phyloP scores from a whole-genome alignment of 768 basidiomycete genomes.

The Grammothele lineata region DNA sequence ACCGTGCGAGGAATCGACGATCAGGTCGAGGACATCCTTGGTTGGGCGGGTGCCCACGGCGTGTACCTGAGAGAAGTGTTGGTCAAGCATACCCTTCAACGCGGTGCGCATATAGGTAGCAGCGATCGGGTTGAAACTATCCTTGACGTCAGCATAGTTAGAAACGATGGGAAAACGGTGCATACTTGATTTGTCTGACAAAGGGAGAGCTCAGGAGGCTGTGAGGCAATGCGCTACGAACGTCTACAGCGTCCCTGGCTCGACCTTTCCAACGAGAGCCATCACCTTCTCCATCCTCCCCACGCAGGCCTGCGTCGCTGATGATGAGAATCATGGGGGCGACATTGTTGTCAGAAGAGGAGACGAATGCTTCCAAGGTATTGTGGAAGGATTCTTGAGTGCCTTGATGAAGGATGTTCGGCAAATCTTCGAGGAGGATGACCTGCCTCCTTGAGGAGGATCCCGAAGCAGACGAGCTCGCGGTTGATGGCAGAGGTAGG shows the following conservation, averaged over 20 bases:
- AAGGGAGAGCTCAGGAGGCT: slow-evolving; percentile 67
- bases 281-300: slow-evolving; percentile 50
- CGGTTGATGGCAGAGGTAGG: not conserved
- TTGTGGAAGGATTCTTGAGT: slow-evolving; percentile 73
- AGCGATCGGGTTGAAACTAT: slow-evolving; percentile 82
- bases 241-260: slow-evolving; percentile 55
- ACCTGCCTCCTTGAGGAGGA: slow-evolving; percentile 39
- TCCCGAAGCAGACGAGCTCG: slow-evolving; percentile 4
- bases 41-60: slow-evolving; percentile 37
- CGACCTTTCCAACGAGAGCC: slow-evolving; percentile 38
- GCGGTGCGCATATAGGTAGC: slow-evolving; percentile 80
- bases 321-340: slow-evolving; percentile 79
- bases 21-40: slow-evolving; percentile 65
- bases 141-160: not conserved
- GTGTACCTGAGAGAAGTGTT: slow-evolving; percentile 38
- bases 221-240: slow-evolving; percentile 66
- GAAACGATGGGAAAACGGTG: slow-evolving; percentile 7
- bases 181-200: slow-evolving; percentile 77
- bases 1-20: slow-evolving; percentile 79
- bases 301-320: slow-evolving; percentile 78
- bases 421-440: slow-evolving; percentile 85
- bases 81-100: slow-evolving; percentile 52
- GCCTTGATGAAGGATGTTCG: slow-evolving; percentile 75
- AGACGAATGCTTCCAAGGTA: slow-evolving; percentile 54
- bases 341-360: slow-evolving; percentile 24